Conservation (phyloP, 2,329 filamentous ascomycete species). For the Lachnellula occidentalis region DNA sequence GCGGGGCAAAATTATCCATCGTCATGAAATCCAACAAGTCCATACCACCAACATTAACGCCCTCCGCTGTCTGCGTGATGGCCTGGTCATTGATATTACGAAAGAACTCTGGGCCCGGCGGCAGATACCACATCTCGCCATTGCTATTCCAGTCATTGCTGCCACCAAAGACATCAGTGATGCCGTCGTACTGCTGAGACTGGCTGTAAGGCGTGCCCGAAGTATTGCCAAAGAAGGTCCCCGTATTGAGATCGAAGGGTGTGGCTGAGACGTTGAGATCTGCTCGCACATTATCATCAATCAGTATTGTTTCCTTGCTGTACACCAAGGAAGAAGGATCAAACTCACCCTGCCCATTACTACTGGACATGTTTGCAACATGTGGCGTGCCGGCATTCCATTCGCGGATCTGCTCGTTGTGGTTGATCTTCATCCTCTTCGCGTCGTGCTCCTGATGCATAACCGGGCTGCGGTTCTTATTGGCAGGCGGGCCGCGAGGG, state of each 20-base stretch:
- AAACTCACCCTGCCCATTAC: slow-evolving; percentile 19
- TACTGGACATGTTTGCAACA: slow-evolving; percentile 15
- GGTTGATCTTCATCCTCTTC: slow-evolving; percentile 25
- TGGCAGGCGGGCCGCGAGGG: slow-evolving; percentile 31
- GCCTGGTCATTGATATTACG: slow-evolving; percentile 58
- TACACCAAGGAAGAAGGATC: background rate
- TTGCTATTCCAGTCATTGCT: slow-evolving; percentile 23
- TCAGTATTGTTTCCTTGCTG: background rate
- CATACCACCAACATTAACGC: slow-evolving; percentile 60
- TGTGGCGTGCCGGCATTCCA: slow-evolving; percentile 27
- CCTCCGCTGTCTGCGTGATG: slow-evolving; percentile 62
- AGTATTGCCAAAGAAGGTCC: slow-evolving; percentile 47
- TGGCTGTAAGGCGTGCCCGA: slow-evolving; percentile 33
- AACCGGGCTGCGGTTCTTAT: slow-evolving; percentile 26
- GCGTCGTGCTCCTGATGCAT: slow-evolving; percentile 28
- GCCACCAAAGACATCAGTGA: slow-evolving; percentile 22
- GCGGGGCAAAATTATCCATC: slow-evolving; percentile 41
- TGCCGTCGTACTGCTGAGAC: slow-evolving; percentile 14
- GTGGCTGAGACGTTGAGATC: slow-evolving; percentile 50
- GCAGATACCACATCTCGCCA: slow-evolving; percentile 61
- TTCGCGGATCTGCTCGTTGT: slow-evolving; percentile 22
- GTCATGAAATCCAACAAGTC: slow-evolving; percentile 65
- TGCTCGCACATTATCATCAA: slow-evolving; percentile 3
- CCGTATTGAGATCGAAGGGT: slow-evolving; percentile 52
- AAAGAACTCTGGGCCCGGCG: slow-evolving; percentile 58